These are phyloP conservation scores for Prunus campanulata DNA, from an alignment of 306 rosid species.

Conservation along the genomic window DNA sequence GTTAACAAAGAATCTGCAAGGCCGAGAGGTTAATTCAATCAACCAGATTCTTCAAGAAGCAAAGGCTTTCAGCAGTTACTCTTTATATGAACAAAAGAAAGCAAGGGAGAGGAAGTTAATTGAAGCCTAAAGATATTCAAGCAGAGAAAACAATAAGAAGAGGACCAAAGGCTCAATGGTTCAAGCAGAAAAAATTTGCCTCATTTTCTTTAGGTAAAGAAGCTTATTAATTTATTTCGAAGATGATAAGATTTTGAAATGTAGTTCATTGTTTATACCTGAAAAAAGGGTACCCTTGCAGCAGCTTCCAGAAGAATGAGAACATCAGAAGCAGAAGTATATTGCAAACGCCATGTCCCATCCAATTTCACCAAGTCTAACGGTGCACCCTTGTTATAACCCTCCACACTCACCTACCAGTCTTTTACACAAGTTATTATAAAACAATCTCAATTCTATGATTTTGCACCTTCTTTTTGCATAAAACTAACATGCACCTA, in stretches of 20 bases:
- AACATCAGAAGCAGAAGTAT: slow-evolving; percentile 91
- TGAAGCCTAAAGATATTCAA: not conserved
- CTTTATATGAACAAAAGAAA: too few relatives aligned
- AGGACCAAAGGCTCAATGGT: slow-evolving; percentile 9
- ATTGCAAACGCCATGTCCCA: slow-evolving; percentile 94
- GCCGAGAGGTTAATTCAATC: too few relatives aligned
- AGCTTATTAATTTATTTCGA: not conserved
- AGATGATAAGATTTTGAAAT: not conserved
- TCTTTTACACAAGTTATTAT: slow-evolving; percentile 1
- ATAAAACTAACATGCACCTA: not conserved
- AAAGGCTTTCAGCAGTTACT: too few relatives aligned
- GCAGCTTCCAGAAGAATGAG: slow-evolving; percentile 87
- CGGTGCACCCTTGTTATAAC: slow-evolving; percentile 48
- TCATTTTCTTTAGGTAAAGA: not conserved
- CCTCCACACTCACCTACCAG: slow-evolving; percentile 70
- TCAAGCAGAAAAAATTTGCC: not conserved
- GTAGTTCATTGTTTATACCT: slow-evolving; percentile 36
- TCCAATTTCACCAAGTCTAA: slow-evolving; percentile 58
- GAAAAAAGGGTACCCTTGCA: slow-evolving; percentile 78
- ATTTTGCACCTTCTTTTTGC: not conserved
- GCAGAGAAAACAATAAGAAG: not conserved
- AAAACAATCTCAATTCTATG: not conserved
- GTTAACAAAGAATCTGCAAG: too few relatives aligned
- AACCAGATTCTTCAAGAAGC: too few relatives aligned
- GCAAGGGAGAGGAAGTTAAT: not conserved